Conservation (phyloP, 495 filamentous ascomycete species). For the Amphirosellinia nigrospora region DNA sequence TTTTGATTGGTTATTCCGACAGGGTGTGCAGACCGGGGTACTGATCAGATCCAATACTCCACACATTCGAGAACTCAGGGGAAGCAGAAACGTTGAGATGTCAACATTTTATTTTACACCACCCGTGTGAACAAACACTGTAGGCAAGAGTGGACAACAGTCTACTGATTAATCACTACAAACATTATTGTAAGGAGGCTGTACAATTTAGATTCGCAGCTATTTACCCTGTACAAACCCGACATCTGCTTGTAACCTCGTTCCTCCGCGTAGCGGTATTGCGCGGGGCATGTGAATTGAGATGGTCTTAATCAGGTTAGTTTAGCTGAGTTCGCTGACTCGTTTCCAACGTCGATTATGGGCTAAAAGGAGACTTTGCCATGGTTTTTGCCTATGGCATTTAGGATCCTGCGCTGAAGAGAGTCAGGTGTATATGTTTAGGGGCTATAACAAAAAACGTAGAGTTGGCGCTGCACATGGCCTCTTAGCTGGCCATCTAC, state of each 20-base stretch:
- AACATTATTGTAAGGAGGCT: not conserved
- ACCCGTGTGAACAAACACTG: no score
- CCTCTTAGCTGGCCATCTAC: not conserved
- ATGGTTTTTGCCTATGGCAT: not conserved
- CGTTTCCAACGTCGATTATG: not conserved
- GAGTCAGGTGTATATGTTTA: not conserved
- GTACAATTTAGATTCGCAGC: not conserved
- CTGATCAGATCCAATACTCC: not conserved
- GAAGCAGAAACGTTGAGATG: constrained; percentile 2
- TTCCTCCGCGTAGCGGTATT: not conserved
- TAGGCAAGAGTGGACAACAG: not conserved
- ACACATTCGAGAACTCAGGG: not conserved
- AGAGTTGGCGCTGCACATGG: not conserved
- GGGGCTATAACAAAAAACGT: not conserved
- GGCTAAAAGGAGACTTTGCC: not conserved
- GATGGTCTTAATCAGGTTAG: not conserved
- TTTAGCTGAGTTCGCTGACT: not conserved
- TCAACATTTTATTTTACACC: not conserved
- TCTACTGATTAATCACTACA: not conserved
- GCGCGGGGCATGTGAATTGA: not conserved
- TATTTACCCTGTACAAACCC: not conserved
- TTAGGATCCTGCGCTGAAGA: not conserved
- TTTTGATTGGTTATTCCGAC: not conserved
- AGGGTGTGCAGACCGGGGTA: not conserved
- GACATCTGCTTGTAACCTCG: not conserved